Base-by-base conservation (phyloP, 2,329 filamentous ascomycete genomes). In the Aspergillus sp. region DNA sequence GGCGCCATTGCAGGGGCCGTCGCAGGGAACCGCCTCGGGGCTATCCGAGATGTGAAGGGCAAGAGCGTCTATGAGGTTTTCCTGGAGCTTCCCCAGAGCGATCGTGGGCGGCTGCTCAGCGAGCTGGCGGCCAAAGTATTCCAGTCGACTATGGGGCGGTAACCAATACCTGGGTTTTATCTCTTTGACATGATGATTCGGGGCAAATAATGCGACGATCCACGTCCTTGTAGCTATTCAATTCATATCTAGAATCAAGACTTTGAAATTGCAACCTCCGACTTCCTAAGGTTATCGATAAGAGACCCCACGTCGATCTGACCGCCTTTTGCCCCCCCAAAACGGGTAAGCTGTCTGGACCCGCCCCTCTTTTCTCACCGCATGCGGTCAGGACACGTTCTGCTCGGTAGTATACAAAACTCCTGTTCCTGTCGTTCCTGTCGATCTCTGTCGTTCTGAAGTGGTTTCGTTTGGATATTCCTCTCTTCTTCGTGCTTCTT, bases 61-160 rank as follows among this genome's bases (percentile, higher is more conserved):
- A 97, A 96, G 85, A 95, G 90, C 67, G 94, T 99, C 5, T 97
- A 95, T 72, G 80, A 85, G 24, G 94, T 96, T 14, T 97, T 93
- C 70, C 65, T 90, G 78, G 89, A 96, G 63, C 77, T 99, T 65
- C 91, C 91, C 47, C 88, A 90, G 71, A 80, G 80, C 47, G 92
- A 96, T 65, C 88, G 90, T 66, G 85, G 90, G 50, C 85, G 85
- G 70, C 73, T 99, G 64, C 77, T 97, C 55, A 88, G 86, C 67
- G 89, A 95, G 72, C 73, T 97, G 66, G 93, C 93, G 1, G 85
- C 86, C 26, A 93, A 89, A 72, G 87, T 96, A 1, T 92, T 96
- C 67, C 71, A 73, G 48, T 65, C 70, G 46, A 70, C 68, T n/a
- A 63, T 71, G 62, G 67, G 68, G 7, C 57, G 51, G 16, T 36